Evolutionary conservation across 106 monocot genomes (phyloP).

Genomic region (Alisma plantagoaquatica): DNA sequence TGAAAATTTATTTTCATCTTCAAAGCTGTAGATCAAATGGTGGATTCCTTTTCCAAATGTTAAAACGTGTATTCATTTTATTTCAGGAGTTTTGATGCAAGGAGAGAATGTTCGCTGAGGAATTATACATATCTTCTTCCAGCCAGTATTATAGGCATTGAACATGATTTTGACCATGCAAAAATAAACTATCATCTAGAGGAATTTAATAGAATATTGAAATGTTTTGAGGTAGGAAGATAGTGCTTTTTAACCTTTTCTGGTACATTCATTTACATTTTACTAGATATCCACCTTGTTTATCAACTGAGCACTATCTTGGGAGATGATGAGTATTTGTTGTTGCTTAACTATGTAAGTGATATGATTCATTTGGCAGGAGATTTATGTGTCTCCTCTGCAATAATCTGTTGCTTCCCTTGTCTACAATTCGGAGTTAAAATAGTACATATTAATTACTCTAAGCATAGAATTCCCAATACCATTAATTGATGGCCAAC

Average conservation of each 20-base stretch:
- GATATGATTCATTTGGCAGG: no score
- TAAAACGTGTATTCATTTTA: neutral
- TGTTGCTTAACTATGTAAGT: no score
- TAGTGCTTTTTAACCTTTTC: no score
- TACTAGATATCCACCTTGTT: neutral
- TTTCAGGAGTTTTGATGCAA: constrained; percentile 88
- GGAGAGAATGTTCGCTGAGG: constrained; percentile 67
- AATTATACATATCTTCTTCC: constrained; percentile 90
- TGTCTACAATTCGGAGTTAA: no score
- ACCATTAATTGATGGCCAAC: no score
- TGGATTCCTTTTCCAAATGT: neutral
- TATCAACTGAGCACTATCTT: neutral
- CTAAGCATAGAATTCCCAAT: no score
- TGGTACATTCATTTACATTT: no score
- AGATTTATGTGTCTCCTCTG: no score
- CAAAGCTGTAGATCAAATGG: neutral
- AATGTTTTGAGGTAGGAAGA: constrained; percentile 67
- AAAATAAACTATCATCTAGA: constrained; percentile 48
- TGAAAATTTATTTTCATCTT: neutral
- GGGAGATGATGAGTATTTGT: no score
- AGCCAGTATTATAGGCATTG: constrained; percentile 78
- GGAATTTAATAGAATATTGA: constrained; percentile 72
- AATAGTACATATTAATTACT: no score
- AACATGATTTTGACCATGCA: constrained; percentile 20
- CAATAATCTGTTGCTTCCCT: no score